These are phyloP conservation scores for Grosmannia clavigera DNA, from an alignment of 2,329 filamentous ascomycete genomes.

Conservation along the genomic window DNA sequence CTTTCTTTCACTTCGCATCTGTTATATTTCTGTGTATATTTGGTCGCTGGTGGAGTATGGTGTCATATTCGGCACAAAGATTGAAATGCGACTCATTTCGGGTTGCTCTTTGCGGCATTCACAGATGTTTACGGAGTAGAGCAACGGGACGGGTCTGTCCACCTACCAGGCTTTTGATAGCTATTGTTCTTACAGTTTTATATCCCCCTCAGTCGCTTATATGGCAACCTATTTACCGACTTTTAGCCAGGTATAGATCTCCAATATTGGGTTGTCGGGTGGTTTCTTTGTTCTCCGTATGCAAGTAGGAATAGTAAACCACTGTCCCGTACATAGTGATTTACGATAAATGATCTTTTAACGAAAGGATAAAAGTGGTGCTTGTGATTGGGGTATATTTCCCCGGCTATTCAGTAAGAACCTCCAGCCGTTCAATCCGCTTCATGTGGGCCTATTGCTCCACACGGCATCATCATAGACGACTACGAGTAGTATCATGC, in stretches of 20 bases:
- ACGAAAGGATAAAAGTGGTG: background rate
- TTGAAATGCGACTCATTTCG: background rate
- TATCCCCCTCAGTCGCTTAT: background rate
- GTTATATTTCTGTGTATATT: background rate
- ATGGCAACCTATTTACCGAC: background rate
- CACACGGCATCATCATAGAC: background rate
- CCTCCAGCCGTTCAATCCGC: background rate
- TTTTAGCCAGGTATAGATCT: background rate
- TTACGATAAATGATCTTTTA: background rate
- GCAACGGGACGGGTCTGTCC: background rate
- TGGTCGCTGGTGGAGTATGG: background rate
- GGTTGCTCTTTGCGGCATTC: background rate
- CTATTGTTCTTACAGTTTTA: background rate
- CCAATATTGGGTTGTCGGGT: background rate
- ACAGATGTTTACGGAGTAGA: background rate
- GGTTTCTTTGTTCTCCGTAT: background rate
- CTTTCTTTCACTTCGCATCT: background rate
- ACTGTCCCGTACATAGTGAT: background rate
- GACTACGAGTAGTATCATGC: background rate
- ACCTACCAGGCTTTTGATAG: background rate
- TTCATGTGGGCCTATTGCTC: background rate
- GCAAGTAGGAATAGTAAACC: too few relatives aligned
- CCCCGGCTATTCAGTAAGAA: background rate
- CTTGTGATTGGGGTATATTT: background rate
- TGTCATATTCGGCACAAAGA: background rate